Evolutionary conservation across 1,284 basidiomycete genomes (phyloP), one percentile per base, ranked within the genome.

Genomic region (Paramarasmius palmivorus): DNA sequence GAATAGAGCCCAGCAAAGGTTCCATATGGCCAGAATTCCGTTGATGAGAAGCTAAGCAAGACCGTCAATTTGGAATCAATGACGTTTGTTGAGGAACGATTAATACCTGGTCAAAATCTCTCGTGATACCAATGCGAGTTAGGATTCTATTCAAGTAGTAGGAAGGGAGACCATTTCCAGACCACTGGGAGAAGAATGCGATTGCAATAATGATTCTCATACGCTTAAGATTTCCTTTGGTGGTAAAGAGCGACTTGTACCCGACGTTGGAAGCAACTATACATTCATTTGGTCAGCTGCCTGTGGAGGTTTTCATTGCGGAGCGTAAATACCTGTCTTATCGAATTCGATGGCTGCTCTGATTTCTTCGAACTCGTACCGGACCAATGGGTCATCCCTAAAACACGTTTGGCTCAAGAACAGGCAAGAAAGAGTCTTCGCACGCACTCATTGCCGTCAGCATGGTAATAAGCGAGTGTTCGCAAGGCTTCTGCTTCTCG

Each of bases 101-200:
- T 32, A 6, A 32, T 32, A 73, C 76, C 67, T 85, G 86, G 52
- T 76, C 80, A 49, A 77, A 76, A 2, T 75, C 66, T 60, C 79
- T 71, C n/a, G 79, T 83, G 63, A 92, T 85, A 48, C 88, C 89
- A 56, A 92, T 85, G 57, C 79, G 76, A 59, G 81, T 73, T 60
- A 92, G 83, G 52, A 91, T 84, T 61, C 81, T 77, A 71, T 76
- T 84, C 57, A 92, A 77, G 73, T 90, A 90, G 74, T 87, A 89
- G 7, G 86, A 89, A 44, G 86, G 83, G 50, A 90, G 78, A 61
- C 88, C 88, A 57, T 88, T 88, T 22, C 84, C 86, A 5, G 83
- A 88, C 88, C 85, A 90, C 60, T 86, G 83, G 6, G 85, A 86
- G 74, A 88, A 87, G 76, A 84, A 86, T 34, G 84, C 83, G 49